Evolutionary conservation across 192 early-diverging fungal species (phyloP), one percentile per base, ranked within the genome.

Genomic region (Dissophora ornata): DNA sequence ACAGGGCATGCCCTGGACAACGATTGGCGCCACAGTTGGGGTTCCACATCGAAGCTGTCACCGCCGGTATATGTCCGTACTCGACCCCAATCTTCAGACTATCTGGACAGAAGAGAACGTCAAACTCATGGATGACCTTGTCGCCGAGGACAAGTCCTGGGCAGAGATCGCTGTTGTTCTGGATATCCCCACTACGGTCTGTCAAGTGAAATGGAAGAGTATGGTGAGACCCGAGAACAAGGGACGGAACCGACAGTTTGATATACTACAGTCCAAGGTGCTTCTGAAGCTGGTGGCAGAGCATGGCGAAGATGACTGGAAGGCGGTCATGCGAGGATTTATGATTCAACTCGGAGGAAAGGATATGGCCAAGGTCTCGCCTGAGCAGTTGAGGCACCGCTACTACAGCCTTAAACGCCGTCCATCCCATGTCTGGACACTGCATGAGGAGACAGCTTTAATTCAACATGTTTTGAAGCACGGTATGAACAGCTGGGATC

Each of bases 391-490:
- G 36, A 29, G 58, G 12, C 65, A 77, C 40, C 63, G 67, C 38
- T 77, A 77, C 33, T 48, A 54, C 28, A 6, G 46, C 0, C 48
- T 77, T 19, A 44, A 62, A 33, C 57, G 73, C 2, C 53, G 46
- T 33, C 28, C 58, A 12, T 11, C 45, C 1, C 32, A 57, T 24
- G 21, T 38, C 0, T 77, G 73, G 73, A 25, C 64, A 4, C 5
- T 67, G 36, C 29, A 67, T 26, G 64, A 77, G 4, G 73, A 77
- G 53, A 77, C 64, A 10, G 46, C 30, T 3, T 46, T 77, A 38
- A 77, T 77, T 22, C 73, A 67, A 38, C 73, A 77, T 42, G 73
- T 77, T 6, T 21, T 77, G 3, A 77, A 77, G 53, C 57, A 77
- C 29, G 73, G 73, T 7, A 51, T 53, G 0, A n/a, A 24, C 4